These are phyloP conservation scores for Phytophthora multivora DNA, from an alignment of 352 stramenopile species.

Conservation along the genomic window DNA sequence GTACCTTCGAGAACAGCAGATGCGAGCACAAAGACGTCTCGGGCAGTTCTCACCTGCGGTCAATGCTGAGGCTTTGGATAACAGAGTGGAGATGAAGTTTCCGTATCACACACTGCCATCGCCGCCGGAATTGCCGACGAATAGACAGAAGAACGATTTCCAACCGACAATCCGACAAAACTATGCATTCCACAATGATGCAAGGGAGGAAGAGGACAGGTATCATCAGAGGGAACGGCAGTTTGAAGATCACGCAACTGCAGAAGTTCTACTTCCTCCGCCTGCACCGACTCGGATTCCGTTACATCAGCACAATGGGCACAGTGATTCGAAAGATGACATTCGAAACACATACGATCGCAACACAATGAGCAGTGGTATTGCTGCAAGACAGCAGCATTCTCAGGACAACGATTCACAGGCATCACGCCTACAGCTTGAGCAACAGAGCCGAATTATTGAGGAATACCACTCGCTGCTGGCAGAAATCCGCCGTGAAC, in stretches of 20 bases:
- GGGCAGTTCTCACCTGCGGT: slow-evolving; percentile 25
- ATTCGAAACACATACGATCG: slow-evolving; percentile 13
- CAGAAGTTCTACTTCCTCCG: slow-evolving; percentile 26
- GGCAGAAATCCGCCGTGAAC: slow-evolving; percentile 71
- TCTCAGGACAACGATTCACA: slow-evolving; percentile 20
- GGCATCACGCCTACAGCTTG: slow-evolving; percentile 22
- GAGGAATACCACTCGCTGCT: slow-evolving; percentile 73
- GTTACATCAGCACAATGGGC: slow-evolving; percentile 10
- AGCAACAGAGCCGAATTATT: slow-evolving; percentile 42
- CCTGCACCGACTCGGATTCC: slow-evolving; percentile 27
- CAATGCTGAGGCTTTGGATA: slow-evolving; percentile 14
- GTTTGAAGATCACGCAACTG: slow-evolving; percentile 10
- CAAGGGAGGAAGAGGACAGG: slow-evolving; percentile 16
- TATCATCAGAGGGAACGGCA: slow-evolving; percentile 24
- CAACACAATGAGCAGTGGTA: background rate
- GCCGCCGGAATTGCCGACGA: slow-evolving; percentile 6
- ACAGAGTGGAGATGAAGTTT: slow-evolving; percentile 6
- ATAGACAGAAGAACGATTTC: slow-evolving; percentile 18
- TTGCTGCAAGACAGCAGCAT: slow-evolving; percentile 9
- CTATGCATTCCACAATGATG: slow-evolving; percentile 19
- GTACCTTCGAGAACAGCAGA: slow-evolving; percentile 59
- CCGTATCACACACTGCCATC: slow-evolving; percentile 26
- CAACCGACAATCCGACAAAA: slow-evolving; percentile 16
- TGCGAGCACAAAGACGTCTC: slow-evolving; percentile 61
- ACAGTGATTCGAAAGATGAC: slow-evolving; percentile 16